phyloP scores from a whole-genome alignment of 75 land plant genomes.

The Selaginella tamariscina region DNA sequence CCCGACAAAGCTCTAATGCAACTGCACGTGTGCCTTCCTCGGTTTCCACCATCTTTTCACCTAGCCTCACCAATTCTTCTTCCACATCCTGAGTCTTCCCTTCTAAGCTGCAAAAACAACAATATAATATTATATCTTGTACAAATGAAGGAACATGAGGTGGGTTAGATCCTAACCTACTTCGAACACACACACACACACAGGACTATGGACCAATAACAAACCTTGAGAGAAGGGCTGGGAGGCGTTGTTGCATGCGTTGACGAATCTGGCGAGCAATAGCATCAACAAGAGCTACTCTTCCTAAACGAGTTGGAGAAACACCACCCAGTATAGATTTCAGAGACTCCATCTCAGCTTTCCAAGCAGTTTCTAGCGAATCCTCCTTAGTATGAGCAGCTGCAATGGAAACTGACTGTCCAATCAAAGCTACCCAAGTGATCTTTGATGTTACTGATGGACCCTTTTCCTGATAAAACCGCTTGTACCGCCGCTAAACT shows the following conservation, averaged over 20 bases:
- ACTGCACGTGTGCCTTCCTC: constrained; percentile 90
- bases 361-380: constrained; percentile 97
- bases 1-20: constrained; percentile 94
- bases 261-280: constrained; percentile 84
- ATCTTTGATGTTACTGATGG: constrained; percentile 65
- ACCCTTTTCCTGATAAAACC: constrained; percentile 66
- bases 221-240: constrained; percentile 81
- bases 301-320: constrained; percentile 77
- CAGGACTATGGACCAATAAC: neutral
- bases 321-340: constrained; percentile 71
- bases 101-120: constrained; percentile 44
- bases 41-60: constrained; percentile 71
- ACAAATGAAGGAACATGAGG: too few species aligned
- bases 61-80: constrained; percentile 81
- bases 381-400: constrained; percentile 83
- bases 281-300: constrained; percentile 80
- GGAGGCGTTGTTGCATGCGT: constrained; percentile 81
- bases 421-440: constrained; percentile 96
- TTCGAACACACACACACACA: too few species aligned
- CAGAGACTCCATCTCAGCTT: constrained; percentile 83
- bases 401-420: constrained; percentile 96
- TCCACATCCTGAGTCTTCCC: constrained; percentile 82
- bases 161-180: too few species aligned
- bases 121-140: neutral
- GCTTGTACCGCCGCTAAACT: constrained; percentile 91